phyloP scores from a whole-genome alignment of 148 eudicot genomes.

The Vaccinium macrocarpon region DNA sequence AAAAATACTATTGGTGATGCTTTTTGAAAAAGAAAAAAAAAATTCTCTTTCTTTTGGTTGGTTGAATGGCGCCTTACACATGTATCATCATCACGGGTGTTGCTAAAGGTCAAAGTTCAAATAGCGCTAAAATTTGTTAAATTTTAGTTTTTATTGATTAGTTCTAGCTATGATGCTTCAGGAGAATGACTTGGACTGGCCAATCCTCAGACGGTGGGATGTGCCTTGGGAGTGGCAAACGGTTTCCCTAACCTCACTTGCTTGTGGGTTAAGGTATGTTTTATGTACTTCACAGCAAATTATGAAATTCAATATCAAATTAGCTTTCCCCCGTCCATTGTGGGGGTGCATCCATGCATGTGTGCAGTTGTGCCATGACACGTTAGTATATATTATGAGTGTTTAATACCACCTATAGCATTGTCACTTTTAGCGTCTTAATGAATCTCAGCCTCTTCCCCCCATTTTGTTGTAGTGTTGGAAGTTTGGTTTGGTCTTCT shows the following conservation, averaged over 20 bases:
- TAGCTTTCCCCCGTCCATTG: background rate
- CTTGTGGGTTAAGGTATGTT: conserved; percentile 88
- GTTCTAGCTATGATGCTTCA: conserved; percentile 23
- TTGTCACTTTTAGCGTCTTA: background rate
- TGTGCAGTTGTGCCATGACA: conserved; percentile 4
- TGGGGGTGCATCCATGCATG: background rate
- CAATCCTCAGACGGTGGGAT: conserved; percentile 77
- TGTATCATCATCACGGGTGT: background rate
- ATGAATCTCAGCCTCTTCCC: background rate
- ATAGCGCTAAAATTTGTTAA: background rate
- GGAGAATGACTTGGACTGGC: conserved; percentile 55
- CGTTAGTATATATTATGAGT: background rate
- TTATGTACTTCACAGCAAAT: background rate
- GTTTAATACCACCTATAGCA: background rate
- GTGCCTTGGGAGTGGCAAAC: conserved; percentile 99
- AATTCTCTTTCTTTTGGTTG: too few species aligned
- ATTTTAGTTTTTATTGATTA: background rate
- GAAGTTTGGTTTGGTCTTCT: background rate
- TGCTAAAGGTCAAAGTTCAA: conserved; percentile 1
- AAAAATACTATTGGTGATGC: too few species aligned
- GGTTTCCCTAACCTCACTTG: conserved; percentile 75
- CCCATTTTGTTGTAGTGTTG: background rate
- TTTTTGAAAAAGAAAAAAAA: too few species aligned
- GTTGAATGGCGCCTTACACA: too few species aligned
- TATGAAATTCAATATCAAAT: background rate